A percentile compares a stretch with the other conserved stretches of the same genome.
phyloP scores from a whole-genome alignment of 225 moss, liverwort and hornwort genomes.

The Marchantia paleacea region DNA sequence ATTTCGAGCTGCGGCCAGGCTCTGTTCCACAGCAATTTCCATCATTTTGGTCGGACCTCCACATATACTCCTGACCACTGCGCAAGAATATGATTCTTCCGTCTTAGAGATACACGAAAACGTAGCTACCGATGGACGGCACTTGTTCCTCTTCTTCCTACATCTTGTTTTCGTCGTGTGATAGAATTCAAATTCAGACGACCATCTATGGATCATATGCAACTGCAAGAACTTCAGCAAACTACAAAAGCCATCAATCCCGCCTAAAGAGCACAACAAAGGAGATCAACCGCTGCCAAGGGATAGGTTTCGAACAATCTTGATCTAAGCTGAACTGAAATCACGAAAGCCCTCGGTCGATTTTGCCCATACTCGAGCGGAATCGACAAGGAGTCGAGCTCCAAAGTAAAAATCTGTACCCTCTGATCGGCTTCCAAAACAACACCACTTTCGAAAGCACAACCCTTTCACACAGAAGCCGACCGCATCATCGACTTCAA shows the following conservation, averaged over 20 bases:
- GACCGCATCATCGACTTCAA: not conserved
- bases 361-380: not conserved
- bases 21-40: conserved; percentile 32
- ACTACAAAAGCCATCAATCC: not conserved
- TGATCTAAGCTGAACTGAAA: not conserved
- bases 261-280: not conserved
- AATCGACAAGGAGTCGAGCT: not conserved
- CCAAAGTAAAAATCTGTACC: not conserved
- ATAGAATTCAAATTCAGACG: not conserved
- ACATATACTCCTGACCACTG: conserved; percentile 16
- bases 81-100: not conserved
- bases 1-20: conserved; percentile 29
- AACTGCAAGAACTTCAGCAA: not conserved
- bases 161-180: not conserved
- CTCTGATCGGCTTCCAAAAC: not conserved
- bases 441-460: not conserved
- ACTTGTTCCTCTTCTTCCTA: not conserved
- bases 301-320: not conserved
- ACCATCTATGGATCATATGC: not conserved
- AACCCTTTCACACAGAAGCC: not conserved
- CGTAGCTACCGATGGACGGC: not conserved
- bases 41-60: conserved; percentile 15
- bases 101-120: not conserved
- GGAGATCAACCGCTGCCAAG: not conserved
- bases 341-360: not conserved